These are phyloP conservation scores for Penicillium sp. DNA, from an alignment of 2,329 filamentous ascomycete genomes.

Conservation along the genomic window DNA sequence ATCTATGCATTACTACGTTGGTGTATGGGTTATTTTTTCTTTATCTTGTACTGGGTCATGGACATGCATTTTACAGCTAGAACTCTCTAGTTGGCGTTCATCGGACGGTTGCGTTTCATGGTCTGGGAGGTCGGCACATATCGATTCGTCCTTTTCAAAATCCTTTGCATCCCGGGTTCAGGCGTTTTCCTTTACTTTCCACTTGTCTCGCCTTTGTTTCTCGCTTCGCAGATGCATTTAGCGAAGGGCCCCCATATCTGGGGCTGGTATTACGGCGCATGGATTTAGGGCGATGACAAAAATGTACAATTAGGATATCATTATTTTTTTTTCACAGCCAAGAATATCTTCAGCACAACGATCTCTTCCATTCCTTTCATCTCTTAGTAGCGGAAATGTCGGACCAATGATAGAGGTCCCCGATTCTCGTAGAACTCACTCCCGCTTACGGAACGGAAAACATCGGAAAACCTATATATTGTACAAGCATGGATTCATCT, in stretches of 20 bases:
- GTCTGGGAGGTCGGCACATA: conserved; percentile 5
- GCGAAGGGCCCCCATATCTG: not conserved
- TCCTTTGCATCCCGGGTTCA: conserved; percentile 6
- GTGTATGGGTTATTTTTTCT: conserved; percentile 5
- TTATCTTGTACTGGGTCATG: conserved; percentile 5
- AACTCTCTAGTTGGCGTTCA: conserved; percentile 11
- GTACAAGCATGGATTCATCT: conserved; percentile 3
- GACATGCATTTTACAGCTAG: conserved; percentile 8
- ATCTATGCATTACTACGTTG: conserved; percentile 8
- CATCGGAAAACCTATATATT: not conserved
- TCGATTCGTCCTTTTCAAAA: not conserved
- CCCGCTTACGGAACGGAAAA: not conserved
- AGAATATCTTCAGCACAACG: not conserved
- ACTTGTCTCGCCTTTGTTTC: not conserved
- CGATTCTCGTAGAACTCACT: not conserved
- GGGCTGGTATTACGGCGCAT: not conserved
- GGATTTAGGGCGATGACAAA: not conserved
- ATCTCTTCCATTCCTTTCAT: not conserved
- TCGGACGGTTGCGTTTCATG: conserved; percentile 6
- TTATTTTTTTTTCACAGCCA: not conserved
- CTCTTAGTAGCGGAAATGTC: not conserved
- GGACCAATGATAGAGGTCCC: not conserved
- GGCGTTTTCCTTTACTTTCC: conserved; percentile 3
- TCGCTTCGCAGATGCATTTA: conserved; percentile 6
- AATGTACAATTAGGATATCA: conserved; percentile 8